These are phyloP conservation scores for Mucor circinelloides DNA, from an alignment of 371 early-diverging fungal species.

Conservation along the genomic window DNA sequence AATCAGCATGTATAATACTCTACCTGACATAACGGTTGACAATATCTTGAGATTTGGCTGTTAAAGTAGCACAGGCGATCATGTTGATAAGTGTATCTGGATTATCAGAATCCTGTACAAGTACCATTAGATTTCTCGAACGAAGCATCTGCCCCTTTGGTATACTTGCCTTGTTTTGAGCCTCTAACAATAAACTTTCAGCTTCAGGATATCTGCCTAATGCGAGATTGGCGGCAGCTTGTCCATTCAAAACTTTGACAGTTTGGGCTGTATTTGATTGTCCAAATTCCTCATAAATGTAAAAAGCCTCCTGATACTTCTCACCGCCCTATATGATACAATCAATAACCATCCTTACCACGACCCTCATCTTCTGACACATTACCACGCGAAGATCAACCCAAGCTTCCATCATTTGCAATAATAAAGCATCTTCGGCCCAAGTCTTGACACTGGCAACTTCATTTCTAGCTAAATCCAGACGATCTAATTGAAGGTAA, in stretches of 20 bases:
- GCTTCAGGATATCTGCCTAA: constrained; percentile 87
- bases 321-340: constrained; percentile 63
- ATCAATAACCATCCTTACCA: background rate
- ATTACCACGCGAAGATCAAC: constrained; percentile 70
- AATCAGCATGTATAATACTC: background rate
- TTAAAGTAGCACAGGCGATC: constrained; percentile 68
- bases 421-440: constrained; percentile 90
- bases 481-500: constrained; percentile 79
- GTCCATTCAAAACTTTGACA: constrained; percentile 76
- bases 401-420: constrained; percentile 96
- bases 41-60: constrained; percentile 73
- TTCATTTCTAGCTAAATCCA: constrained; percentile 88
- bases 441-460: constrained; percentile 72
- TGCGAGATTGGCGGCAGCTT: constrained; percentile 86
- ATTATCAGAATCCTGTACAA: constrained; percentile 68
- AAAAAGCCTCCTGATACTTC: constrained; percentile 86
- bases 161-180: constrained; percentile 66
- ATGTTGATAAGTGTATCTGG: constrained; percentile 90
- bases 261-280: constrained; percentile 76
- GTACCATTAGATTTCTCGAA: background rate
- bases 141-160: background rate
- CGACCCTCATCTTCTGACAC: no score
- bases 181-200: constrained; percentile 79
- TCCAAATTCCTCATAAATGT: constrained; percentile 93
- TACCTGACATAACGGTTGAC: constrained; percentile 70